Evolutionary conservation across 176 grass and related monocot species (phyloP), one percentile per base, ranked within the genome.

Genomic region (Aegilops speltoides): DNA sequence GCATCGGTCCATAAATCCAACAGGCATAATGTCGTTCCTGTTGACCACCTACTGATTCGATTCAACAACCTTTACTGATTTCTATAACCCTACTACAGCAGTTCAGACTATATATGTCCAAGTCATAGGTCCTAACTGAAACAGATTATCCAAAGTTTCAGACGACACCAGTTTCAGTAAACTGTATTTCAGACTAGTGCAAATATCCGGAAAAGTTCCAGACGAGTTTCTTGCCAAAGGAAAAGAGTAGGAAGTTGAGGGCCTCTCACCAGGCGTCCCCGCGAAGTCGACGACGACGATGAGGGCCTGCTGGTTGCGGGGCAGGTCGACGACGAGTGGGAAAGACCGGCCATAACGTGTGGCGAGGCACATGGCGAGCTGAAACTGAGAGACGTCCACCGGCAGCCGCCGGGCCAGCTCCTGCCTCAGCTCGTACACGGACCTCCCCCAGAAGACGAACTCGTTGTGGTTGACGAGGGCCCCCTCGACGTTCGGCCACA

Each of bases 251-350:
- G 45, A 48, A 48, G 45, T 48, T 31, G 31, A 31, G 31, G 31
- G 31, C 31, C 31, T 31, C 57, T 60, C 57, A 60, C 57, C 20
- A 22, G 57, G 20, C 3, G 57, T 1, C 20, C 57, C 57, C 0
- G 57, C 17, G 2, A 8, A 0, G 41, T 3, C 6, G 57, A 60
- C 20, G 22, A 9, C 22, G 68, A 73, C 15, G n/a, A 80, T 6
- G 10, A 11, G 28, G 52, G 80, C 73, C 11, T 14, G 1, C 22
- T 7, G 8, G 10, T 4, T 7, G 52, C 20, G 12, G 72, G 66
- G 85, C 57, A 87, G 67, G 68, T 87, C 77, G n/a, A 19, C 64
- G 59, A 48, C n/a, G 59, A 87, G 79, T 40, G 86, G 86, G 5
- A 43, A 82, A n/a, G 66, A 29, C 31, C 41, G 69, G 24, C 69